These are phyloP conservation scores for Apophysomyces ossiformis DNA, from an alignment of 371 early-diverging fungal species.

Conservation along the genomic window DNA sequence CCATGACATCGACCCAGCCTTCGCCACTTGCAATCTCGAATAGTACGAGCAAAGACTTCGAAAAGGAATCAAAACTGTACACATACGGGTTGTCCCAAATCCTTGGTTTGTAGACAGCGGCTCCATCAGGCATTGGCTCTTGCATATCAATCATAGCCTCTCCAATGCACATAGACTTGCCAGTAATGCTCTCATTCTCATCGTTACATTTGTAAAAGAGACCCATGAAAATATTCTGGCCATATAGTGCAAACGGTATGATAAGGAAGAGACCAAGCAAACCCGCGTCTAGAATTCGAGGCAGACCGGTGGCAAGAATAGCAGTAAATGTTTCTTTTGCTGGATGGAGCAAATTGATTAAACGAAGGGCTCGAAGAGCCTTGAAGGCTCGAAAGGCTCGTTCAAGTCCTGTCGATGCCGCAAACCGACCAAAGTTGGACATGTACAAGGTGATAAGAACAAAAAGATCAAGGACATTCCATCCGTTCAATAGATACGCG, in stretches of 20 bases:
- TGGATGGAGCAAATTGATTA: slow-evolving; percentile 61
- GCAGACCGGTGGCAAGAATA: slow-evolving; percentile 61
- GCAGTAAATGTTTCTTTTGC: slow-evolving; percentile 67
- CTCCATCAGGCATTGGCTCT: slow-evolving; percentile 41
- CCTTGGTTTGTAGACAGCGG: slow-evolving; percentile 55
- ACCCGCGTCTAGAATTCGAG: slow-evolving; percentile 65
- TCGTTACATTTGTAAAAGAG: slow-evolving; percentile 67
- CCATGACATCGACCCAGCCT: slow-evolving; percentile 73
- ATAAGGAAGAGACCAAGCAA: slow-evolving; percentile 60
- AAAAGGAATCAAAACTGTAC: slow-evolving; percentile 74
- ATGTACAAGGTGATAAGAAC: slow-evolving; percentile 63
- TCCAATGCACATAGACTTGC: slow-evolving; percentile 47
- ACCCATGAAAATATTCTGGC: slow-evolving; percentile 65
- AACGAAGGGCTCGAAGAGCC: slow-evolving; percentile 66
- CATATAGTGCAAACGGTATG: slow-evolving; percentile 74
- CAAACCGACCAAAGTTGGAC: slow-evolving; percentile 53
- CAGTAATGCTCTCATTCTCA: slow-evolving; percentile 28
- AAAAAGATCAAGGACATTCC: slow-evolving; percentile 73
- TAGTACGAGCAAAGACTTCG: slow-evolving; percentile 59
- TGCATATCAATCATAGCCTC: slow-evolving; percentile 39
- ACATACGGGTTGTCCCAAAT: slow-evolving; percentile 69
- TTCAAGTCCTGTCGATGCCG: slow-evolving; percentile 54
- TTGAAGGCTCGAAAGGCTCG: slow-evolving; percentile 68
- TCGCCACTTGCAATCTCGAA: slow-evolving; percentile 75
- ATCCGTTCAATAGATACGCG: slow-evolving; percentile 65